Percentiles rank a stretch among this genome's conserved stretches.
Conservation (phyloP, 257 asterid species). For the Hygrophila difformis region DNA sequence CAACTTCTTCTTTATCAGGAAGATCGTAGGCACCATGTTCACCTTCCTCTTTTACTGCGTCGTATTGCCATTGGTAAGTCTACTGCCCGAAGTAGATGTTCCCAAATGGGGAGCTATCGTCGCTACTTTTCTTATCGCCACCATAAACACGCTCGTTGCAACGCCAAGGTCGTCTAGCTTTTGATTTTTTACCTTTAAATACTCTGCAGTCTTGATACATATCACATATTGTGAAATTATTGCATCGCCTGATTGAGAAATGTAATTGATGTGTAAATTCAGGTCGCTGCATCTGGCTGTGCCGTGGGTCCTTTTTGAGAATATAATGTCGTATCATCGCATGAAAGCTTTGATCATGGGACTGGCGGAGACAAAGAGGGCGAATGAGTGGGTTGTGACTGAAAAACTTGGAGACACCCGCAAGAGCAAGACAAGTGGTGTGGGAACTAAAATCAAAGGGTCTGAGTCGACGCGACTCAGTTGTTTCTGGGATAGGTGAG, state of each 20-base stretch:
- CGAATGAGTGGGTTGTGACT: slow-evolving; percentile 77
- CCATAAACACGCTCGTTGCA: slow-evolving; percentile 46
- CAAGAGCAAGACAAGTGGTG: slow-evolving; percentile 29
- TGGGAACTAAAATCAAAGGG: slow-evolving; percentile 15
- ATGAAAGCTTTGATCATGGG: slow-evolving; percentile 59
- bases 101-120: slow-evolving; percentile 67
- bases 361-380: slow-evolving; percentile 44
- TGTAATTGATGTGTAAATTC: not conserved
- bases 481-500: slow-evolving; percentile 38
- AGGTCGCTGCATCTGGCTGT: slow-evolving; percentile 58
- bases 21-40: slow-evolving; percentile 54
- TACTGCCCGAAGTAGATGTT: slow-evolving; percentile 56
- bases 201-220: no score
- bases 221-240: no score
- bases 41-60: slow-evolving; percentile 63
- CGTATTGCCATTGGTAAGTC: slow-evolving; percentile 51
- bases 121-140: slow-evolving; percentile 38
- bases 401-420: slow-evolving; percentile 63
- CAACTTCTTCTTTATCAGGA: slow-evolving; percentile 71
- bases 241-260: not conserved
- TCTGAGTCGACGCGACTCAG: slow-evolving; percentile 17
- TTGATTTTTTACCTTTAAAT: no score
- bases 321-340: slow-evolving; percentile 66
- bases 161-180: slow-evolving; percentile 77
- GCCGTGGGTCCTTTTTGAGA: slow-evolving; percentile 79